phyloP scores from a whole-genome alignment of 2,329 filamentous ascomycete genomes.

The Rasamsonia emersonii region DNA sequence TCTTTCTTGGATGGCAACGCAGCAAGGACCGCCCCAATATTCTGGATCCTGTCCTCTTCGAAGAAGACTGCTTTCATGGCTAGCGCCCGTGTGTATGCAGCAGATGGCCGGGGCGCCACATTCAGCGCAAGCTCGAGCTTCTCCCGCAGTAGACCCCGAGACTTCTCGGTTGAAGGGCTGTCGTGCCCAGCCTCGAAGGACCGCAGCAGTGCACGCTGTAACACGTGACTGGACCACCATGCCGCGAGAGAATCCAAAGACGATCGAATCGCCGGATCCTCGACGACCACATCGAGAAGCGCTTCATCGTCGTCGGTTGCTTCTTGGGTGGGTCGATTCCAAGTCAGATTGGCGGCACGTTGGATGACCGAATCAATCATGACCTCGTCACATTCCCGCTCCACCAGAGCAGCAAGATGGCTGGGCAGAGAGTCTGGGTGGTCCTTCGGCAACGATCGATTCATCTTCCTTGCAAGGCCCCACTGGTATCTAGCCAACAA shows the following conservation, averaged over 20 bases:
- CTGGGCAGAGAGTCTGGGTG: slow-evolving; percentile 62
- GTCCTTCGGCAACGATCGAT: slow-evolving; percentile 37
- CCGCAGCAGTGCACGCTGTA: slow-evolving; percentile 60
- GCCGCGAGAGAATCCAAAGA: slow-evolving; percentile 84
- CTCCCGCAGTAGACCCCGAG: slow-evolving; percentile 36
- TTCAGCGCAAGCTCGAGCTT: slow-evolving; percentile 61
- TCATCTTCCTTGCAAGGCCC: slow-evolving; percentile 66
- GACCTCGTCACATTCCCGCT: slow-evolving; percentile 74
- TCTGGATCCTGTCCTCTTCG: slow-evolving; percentile 42
- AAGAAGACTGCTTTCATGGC: slow-evolving; percentile 52
- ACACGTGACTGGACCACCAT: slow-evolving; percentile 72
- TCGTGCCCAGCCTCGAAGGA: slow-evolving; percentile 50
- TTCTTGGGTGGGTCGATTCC: slow-evolving; percentile 68
- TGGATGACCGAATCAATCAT: slow-evolving; percentile 70
- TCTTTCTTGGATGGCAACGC: slow-evolving; percentile 39
- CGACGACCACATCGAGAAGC: slow-evolving; percentile 73
- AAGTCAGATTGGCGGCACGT: slow-evolving; percentile 80
- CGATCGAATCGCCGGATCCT: slow-evolving; percentile 75
- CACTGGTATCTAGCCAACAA: slow-evolving; percentile 69
- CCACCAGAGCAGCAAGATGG: slow-evolving; percentile 66
- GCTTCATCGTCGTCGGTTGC: slow-evolving; percentile 56
- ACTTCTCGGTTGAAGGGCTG: slow-evolving; percentile 41
- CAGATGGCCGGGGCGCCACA: slow-evolving; percentile 69
- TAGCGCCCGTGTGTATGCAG: slow-evolving; percentile 52
- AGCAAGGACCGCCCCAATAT: slow-evolving; percentile 46